phyloP scores from a whole-genome alignment of 148 eudicot species.

The Rhododendron simsii region DNA sequence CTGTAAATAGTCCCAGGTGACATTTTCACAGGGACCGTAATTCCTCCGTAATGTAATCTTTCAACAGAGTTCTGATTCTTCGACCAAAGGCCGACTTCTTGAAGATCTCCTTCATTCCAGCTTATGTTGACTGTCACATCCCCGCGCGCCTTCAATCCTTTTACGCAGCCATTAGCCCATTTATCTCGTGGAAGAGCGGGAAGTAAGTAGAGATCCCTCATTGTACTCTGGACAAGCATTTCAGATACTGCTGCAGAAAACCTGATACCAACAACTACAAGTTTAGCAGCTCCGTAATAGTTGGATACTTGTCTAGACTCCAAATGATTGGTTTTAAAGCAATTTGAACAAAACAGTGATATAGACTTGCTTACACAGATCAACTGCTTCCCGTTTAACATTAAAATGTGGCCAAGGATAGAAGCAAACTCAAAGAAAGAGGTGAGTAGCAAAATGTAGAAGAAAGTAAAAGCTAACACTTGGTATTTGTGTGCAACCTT shows the following conservation, averaged over 20 bases:
- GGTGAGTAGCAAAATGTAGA: not conserved
- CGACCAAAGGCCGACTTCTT: slow-evolving; percentile 60
- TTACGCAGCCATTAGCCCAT: slow-evolving; percentile 70
- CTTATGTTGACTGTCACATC: slow-evolving; percentile 61
- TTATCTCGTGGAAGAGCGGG: slow-evolving; percentile 77
- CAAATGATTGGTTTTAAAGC: not conserved
- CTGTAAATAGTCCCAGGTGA: slow-evolving; percentile 43
- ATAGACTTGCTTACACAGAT: not conserved
- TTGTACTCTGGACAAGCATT: slow-evolving; percentile 85
- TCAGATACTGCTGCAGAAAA: slow-evolving; percentile 77
- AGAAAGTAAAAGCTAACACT: not conserved
- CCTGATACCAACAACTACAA: slow-evolving; percentile 12
- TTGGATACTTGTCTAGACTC: not conserved
- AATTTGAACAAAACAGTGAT: not conserved
- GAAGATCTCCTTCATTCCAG: slow-evolving; percentile 71
- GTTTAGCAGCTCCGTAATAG: not conserved
- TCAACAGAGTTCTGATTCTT: slow-evolving; percentile 23
- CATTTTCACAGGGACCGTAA: slow-evolving; percentile 26
- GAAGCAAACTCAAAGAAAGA: not conserved
- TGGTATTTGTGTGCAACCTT: not conserved
- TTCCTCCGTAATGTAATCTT: slow-evolving; percentile 55
- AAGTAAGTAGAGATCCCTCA: slow-evolving; percentile 64
- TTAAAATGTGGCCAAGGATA: not conserved
- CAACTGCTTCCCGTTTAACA: not conserved
- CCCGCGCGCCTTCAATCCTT: slow-evolving; percentile 79